Evolutionary conservation across 2,329 filamentous ascomycete genomes (phyloP).

Genomic region (Botrytis paeoniae): DNA sequence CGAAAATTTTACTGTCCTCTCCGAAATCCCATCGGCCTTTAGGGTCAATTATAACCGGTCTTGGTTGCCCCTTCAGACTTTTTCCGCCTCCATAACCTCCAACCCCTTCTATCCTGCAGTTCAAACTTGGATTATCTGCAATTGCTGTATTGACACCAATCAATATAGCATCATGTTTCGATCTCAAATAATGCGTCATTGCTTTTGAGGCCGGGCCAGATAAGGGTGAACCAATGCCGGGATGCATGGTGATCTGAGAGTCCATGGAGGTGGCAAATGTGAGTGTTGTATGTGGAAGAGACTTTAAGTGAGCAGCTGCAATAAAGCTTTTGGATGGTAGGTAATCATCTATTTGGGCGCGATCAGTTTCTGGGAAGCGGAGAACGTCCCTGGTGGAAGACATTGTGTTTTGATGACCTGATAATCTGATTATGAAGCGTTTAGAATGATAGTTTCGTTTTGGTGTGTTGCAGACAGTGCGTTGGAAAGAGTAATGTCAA

Average conservation of each 20-base stretch:
- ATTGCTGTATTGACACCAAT: slow-evolving; percentile 81
- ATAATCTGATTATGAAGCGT: background rate
- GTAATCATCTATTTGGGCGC: slow-evolving; percentile 2
- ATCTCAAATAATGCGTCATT: slow-evolving; percentile 90
- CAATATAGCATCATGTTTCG: slow-evolving; percentile 78
- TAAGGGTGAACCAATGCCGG: slow-evolving; percentile 74
- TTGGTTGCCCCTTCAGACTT: slow-evolving; percentile 41
- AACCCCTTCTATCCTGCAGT: slow-evolving; percentile 67
- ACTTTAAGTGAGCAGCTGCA: background rate
- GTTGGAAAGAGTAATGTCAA: background rate
- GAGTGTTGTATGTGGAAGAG: slow-evolving; percentile 62
- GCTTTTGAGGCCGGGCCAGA: slow-evolving; percentile 82
- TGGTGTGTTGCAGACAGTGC: background rate
- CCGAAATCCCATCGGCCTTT: slow-evolving; percentile 13
- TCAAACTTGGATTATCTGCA: slow-evolving; percentile 81
- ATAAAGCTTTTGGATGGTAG: slow-evolving; percentile 12
- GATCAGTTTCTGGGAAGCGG: slow-evolving; percentile 3
- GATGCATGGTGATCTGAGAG: slow-evolving; percentile 50
- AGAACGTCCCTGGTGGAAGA: slow-evolving; percentile 5
- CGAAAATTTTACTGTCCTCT: slow-evolving; percentile 56
- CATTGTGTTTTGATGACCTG: background rate
- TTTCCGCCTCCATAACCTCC: slow-evolving; percentile 28
- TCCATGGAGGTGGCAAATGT: slow-evolving; percentile 93
- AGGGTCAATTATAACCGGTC: slow-evolving; percentile 40
- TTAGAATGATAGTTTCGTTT: background rate